phyloP scores from a whole-genome alignment of 371 early-diverging fungal genomes.

The Rhizopus arrhizus region DNA sequence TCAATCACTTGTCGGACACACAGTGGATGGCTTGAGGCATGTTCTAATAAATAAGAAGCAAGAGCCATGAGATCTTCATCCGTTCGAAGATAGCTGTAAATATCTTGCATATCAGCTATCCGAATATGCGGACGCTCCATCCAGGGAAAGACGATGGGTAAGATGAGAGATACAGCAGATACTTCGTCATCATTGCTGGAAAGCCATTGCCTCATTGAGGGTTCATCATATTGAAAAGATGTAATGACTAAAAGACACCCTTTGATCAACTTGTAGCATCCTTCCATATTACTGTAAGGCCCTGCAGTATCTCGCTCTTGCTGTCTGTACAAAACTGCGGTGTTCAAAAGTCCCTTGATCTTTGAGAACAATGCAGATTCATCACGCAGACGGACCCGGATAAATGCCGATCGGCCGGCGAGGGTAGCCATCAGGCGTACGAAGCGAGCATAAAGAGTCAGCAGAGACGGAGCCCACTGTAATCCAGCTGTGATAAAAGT shows the following conservation, averaged over 20 bases:
- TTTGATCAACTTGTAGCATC: constrained; percentile 29
- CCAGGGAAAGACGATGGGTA: constrained; percentile 18
- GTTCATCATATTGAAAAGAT: constrained; percentile 31
- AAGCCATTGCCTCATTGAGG: constrained; percentile 33
- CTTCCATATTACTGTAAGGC: neutral
- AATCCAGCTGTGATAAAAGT: constrained; percentile 13
- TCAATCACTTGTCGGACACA: constrained; percentile 47
- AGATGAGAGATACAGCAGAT: constrained; percentile 15
- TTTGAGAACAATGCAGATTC: constrained; percentile 23
- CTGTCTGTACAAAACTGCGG: constrained; percentile 9
- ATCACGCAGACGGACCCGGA: constrained; percentile 30
- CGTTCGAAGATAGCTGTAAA: neutral
- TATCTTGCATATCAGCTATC: neutral
- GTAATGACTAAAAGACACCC: constrained; percentile 31
- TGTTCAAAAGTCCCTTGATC: constrained; percentile 24
- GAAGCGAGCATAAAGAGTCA: constrained; percentile 27
- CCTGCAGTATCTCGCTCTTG: neutral
- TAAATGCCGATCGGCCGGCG: constrained; percentile 29
- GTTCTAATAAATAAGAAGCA: constrained; percentile 20
- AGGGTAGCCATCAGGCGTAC: constrained; percentile 33
- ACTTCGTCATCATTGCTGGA: constrained; percentile 5
- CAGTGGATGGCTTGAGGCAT: constrained; percentile 13
- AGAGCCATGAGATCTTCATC: constrained; percentile 15
- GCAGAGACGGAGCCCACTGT: constrained; percentile 1
- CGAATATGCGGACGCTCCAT: neutral